These are phyloP conservation scores for Eucalyptus brandiana DNA, from an alignment of 345 rosid species.

Conservation along the genomic window DNA sequence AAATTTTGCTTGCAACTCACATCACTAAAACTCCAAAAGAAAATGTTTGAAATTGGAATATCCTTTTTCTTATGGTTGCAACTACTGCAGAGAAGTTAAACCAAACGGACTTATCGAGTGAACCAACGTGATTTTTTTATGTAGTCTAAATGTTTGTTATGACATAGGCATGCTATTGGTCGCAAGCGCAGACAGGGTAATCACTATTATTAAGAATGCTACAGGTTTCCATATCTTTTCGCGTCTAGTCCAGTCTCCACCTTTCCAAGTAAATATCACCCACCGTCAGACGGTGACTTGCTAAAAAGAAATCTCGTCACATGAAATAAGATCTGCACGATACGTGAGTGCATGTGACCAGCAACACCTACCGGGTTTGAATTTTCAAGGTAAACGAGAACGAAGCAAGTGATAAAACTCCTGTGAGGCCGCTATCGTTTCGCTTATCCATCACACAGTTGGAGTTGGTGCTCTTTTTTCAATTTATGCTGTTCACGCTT, in stretches of 20 bases:
- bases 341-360: not conserved
- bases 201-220: not conserved
- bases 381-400: not conserved
- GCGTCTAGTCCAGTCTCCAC: not conserved
- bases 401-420: not conserved
- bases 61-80: not conserved
- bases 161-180: not conserved
- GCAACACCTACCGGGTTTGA: not conserved
- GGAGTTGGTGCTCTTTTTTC: not conserved
- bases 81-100: not conserved
- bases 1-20: not conserved
- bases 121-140: not conserved
- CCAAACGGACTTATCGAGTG: not conserved
- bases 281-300: not conserved
- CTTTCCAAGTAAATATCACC: not conserved
- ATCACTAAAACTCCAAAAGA: not conserved
- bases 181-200: not conserved
- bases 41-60: not conserved
- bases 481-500: not conserved
- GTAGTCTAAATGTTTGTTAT: not conserved
- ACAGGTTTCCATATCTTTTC: not conserved
- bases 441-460: not conserved
- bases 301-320: not conserved
- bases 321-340: not conserved
- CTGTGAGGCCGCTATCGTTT: not conserved